A percentile compares a stretch with the other conserved stretches of the same genome.
phyloP scores from a whole-genome alignment of 2,329 filamentous ascomycete genomes.

The Trichoderma sp. region DNA sequence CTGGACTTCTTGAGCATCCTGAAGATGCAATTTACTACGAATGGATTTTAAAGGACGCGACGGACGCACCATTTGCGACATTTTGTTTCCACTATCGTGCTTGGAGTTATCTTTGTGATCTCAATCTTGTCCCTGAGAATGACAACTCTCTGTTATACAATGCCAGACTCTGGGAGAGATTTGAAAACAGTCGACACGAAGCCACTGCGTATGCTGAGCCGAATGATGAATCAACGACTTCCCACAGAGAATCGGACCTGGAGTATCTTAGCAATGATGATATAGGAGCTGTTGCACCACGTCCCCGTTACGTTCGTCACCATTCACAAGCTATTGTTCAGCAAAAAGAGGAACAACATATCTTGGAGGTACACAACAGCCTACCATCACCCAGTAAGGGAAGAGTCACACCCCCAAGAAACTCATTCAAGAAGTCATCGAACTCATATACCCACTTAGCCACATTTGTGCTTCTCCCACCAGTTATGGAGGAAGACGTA shows the following conservation, averaged over 20 bases:
- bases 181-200: neutral
- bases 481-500: neutral
- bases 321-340: neutral
- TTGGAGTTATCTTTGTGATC: constrained; percentile 48
- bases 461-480: neutral
- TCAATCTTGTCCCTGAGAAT: constrained; percentile 49
- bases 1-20: constrained; percentile 54
- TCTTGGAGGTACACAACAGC: neutral
- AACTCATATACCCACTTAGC: neutral
- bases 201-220: neutral
- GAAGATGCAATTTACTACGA: constrained; percentile 54
- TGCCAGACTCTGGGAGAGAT: neutral
- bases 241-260: neutral
- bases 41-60: constrained; percentile 53
- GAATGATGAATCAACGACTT: neutral
- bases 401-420: neutral
- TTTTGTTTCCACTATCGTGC: constrained; percentile 61
- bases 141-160: neutral
- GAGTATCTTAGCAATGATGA: neutral
- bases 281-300: neutral
- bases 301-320: too few relatives aligned
- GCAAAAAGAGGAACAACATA: neutral
- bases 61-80: constrained; percentile 52
- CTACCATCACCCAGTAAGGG: neutral
- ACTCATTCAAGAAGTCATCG: neutral